Percentiles rank a stretch among this genome's conserved stretches.
phyloP scores from a whole-genome alignment of 768 basidiomycete genomes.

The Suillus discolor region DNA sequence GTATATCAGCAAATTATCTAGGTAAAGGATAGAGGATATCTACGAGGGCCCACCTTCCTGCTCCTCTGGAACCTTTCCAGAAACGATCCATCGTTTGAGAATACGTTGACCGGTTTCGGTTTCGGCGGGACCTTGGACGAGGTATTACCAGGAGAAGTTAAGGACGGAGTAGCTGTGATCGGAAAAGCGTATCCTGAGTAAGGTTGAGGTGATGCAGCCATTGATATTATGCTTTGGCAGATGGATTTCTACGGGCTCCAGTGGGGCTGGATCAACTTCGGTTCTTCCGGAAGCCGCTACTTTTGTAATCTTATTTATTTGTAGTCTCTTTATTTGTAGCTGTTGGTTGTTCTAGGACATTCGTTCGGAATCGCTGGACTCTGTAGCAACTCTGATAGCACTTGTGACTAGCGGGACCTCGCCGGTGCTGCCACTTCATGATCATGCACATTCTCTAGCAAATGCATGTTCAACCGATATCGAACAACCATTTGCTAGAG shows the following conservation, averaged over 20 bases:
- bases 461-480: too few relatives aligned
- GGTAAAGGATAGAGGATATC: background rate
- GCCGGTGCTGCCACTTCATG: background rate
- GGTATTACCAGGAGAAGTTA: slow-evolving; percentile 21
- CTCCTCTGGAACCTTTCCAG: slow-evolving; percentile 62
- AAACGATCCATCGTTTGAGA: slow-evolving; percentile 72
- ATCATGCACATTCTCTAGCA: too few relatives aligned
- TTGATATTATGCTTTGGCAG: background rate
- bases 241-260: background rate
- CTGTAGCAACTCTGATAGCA: background rate
- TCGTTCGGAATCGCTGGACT: background rate
- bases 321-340: background rate
- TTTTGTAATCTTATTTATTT: background rate
- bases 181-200: slow-evolving; percentile 19
- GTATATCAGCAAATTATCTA: background rate
- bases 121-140: slow-evolving; percentile 27
- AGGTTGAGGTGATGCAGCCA: slow-evolving; percentile 6
- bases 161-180: slow-evolving; percentile 20
- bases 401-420: background rate
- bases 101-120: slow-evolving; percentile 58
- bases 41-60: slow-evolving; percentile 46
- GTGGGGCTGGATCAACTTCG: background rate
- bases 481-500: too few relatives aligned
- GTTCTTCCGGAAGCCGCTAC: background rate
- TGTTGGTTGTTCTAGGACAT: background rate